Evolutionary conservation across 345 rosid genomes (phyloP), one percentile per base, ranked within the genome.

Genomic region (Clarkia xantiana): DNA sequence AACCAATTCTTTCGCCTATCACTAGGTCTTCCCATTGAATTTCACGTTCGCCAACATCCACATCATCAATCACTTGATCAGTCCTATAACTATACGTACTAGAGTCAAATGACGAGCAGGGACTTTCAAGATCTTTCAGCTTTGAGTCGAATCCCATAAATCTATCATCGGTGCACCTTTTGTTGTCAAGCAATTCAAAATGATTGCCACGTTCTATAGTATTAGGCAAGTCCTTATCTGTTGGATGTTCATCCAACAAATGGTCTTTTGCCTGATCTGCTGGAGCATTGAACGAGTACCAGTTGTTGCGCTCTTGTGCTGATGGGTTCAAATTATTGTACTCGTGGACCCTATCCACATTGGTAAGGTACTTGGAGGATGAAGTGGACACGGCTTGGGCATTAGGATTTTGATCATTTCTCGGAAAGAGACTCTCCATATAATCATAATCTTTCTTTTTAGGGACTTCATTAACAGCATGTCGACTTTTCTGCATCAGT

Each of bases 1-100:
- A 67, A 74, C 99, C 99, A 80, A 93, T 87, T 69, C 99, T 82
- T 63, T 87, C 99, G 61, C 91, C 97, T 60, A 93, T 63, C 44
- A 73, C 88, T 79, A 93, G 69, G 73, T 93, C 82, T 61, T 87
- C 95, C 99, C 97, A 93, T 36, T 87, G 94, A 74, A 87, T 87
- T 77, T 93, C 99, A 75, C 84, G 71, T 65, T 93, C 88, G 54
- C 94, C 77, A 39, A 87, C 91, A 79, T 87, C 90, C 45, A 79
- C 95, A 62, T 87, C 99, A 58, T 84, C 97, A 58, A 84, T 73
- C 52, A 82, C 65, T 62, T 76, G 94, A 58, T 82, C 77, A 56
- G 64, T 29, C 8, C 36, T 29, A 29, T 29, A 63, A 72, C 71
- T 72, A 72, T 67, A 62, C 19, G 59, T 42, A 52, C 59, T 65